Evolutionary conservation across 306 rosid genomes (phyloP).

Genomic region (Gastrolobium bilobum): DNA sequence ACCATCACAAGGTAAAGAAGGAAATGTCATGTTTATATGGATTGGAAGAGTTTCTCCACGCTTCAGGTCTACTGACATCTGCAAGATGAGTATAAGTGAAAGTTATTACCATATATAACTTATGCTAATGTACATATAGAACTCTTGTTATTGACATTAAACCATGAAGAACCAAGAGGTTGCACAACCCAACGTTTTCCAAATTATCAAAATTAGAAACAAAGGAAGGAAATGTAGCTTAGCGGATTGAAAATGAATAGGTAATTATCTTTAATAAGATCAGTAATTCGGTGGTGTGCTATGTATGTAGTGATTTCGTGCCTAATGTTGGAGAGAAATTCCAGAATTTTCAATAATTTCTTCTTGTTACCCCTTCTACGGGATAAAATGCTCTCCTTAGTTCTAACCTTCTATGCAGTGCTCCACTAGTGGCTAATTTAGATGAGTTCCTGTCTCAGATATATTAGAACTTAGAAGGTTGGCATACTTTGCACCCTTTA

Average conservation of each 20-base stretch:
- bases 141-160: not conserved
- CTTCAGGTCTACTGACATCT: slow-evolving; percentile 97
- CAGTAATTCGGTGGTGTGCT: too few relatives aligned
- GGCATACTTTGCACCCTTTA: too few relatives aligned
- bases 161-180: not conserved
- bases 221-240: not conserved
- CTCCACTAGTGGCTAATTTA: too few relatives aligned
- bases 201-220: not conserved
- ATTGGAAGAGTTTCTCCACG: slow-evolving; percentile 98
- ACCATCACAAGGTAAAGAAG: slow-evolving; percentile 98
- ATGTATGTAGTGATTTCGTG: too few relatives aligned
- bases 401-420: too few relatives aligned
- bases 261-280: too few relatives aligned
- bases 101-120: not conserved
- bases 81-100: slow-evolving; percentile 41
- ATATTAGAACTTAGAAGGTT: too few relatives aligned
- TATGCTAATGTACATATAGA: slow-evolving; percentile 2
- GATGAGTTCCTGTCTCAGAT: too few relatives aligned
- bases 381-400: too few relatives aligned
- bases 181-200: not conserved
- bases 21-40: slow-evolving; percentile 93
- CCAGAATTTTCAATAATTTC: too few relatives aligned
- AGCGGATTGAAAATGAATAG: not conserved
- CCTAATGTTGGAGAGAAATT: too few relatives aligned
- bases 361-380: too few relatives aligned